Conservation (phyloP, 2,329 filamentous ascomycete species). For the Capronia americana region DNA sequence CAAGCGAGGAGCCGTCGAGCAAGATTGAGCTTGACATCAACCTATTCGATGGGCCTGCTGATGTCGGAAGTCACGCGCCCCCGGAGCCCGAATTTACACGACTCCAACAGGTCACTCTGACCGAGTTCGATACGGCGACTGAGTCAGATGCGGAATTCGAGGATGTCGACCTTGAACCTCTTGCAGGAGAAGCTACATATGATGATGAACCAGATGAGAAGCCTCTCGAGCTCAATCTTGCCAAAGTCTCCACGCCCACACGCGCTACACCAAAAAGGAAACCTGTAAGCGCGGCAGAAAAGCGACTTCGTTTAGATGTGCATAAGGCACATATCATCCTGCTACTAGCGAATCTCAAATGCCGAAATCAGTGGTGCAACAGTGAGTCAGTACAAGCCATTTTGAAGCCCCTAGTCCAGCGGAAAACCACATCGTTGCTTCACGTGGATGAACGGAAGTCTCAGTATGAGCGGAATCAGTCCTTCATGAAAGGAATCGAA, state of each 20-base stretch:
- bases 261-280: constrained; percentile 51
- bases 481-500: constrained; percentile 75
- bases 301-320: constrained; percentile 70
- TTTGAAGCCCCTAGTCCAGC: constrained; percentile 69
- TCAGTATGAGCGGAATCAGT: constrained; percentile 65
- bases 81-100: constrained; percentile 30
- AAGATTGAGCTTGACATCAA: constrained; percentile 34
- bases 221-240: constrained; percentile 46
- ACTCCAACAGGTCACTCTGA: constrained; percentile 48
- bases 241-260: constrained; percentile 30
- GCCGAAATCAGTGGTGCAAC: constrained; percentile 90
- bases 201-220: constrained; percentile 49
- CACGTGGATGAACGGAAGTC: constrained; percentile 70
- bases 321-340: constrained; percentile 88
- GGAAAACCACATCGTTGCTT: constrained; percentile 70
- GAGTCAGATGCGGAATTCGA: constrained; percentile 67
- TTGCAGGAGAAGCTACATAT: constrained; percentile 44
- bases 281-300: constrained; percentile 63
- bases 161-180: constrained; percentile 52
- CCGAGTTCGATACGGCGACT: constrained; percentile 63
- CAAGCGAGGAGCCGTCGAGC: constrained; percentile 42
- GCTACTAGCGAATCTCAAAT: constrained; percentile 76
- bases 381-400: constrained; percentile 69
- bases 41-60: constrained; percentile 26
- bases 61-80: constrained; percentile 25